Evolutionary conservation across 106 monocot genomes (phyloP).

Genomic region (Acanthochlamys bracteata): DNA sequence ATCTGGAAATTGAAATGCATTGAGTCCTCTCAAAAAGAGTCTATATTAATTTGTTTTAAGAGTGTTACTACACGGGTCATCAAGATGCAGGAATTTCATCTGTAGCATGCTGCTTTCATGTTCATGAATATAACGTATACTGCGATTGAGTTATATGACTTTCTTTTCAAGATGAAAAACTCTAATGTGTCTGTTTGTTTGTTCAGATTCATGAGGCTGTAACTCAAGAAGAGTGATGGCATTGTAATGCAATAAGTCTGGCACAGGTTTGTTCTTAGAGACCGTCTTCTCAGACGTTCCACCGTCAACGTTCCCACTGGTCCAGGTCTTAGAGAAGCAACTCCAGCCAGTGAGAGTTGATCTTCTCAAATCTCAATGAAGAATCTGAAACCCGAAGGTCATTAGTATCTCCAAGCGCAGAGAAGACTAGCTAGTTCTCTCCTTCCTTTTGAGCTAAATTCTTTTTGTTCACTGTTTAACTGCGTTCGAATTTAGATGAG

Average conservation of each 20-base stretch:
- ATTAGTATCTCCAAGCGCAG: not conserved
- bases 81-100: not conserved
- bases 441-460: too few relatives aligned
- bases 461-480: too few relatives aligned
- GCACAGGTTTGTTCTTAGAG: conserved; percentile 63
- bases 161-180: not conserved
- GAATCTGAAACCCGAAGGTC: conserved; percentile 10
- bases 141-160: not conserved
- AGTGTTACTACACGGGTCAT: not conserved
- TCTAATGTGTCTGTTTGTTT: conserved; percentile 1
- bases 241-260: conserved; percentile 57
- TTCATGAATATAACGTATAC: not conserved
- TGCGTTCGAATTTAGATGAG: too few relatives aligned
- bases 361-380: conserved; percentile 10
- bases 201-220: conserved; percentile 83
- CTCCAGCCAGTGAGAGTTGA: conserved; percentile 12
- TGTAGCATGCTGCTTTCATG: too few relatives aligned
- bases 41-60: not conserved
- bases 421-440: too few relatives aligned
- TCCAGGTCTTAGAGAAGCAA: conserved; percentile 21
- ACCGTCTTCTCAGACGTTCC: conserved; percentile 62
- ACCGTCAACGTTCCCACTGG: conserved; percentile 71
- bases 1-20: too few relatives aligned
- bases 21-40: too few relatives aligned
- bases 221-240: conserved; percentile 67